Evolutionary conservation across 2,329 filamentous ascomycete species (phyloP).

Genomic region (Diaporthe ilicicola): DNA sequence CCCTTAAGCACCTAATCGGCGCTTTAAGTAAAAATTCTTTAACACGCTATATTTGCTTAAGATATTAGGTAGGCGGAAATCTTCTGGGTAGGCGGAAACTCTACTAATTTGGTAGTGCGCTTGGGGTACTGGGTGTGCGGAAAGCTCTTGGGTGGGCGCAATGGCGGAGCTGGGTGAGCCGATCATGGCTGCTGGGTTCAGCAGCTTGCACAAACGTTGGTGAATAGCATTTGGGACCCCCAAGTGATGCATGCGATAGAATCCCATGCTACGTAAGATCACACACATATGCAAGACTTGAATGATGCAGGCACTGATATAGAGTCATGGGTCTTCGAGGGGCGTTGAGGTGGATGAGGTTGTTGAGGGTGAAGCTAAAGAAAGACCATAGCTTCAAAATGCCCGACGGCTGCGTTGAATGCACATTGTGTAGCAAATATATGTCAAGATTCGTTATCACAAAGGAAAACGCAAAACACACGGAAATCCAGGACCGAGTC

Average conservation of each 20-base stretch:
- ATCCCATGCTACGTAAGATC: background rate
- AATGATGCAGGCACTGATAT: background rate
- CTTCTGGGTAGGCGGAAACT: too few species aligned
- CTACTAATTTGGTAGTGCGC: too few species aligned
- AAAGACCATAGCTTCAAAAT: background rate
- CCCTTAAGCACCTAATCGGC: too few species aligned
- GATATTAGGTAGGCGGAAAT: too few species aligned
- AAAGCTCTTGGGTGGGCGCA: too few species aligned
- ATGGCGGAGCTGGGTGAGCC: too few species aligned
- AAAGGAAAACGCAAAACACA: background rate
- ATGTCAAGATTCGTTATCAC: background rate
- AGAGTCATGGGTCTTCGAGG: background rate
- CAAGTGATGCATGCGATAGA: background rate
- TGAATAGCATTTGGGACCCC: background rate
- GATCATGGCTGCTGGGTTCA: too few species aligned
- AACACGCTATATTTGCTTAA: too few species aligned
- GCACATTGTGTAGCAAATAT: background rate
- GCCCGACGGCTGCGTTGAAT: background rate
- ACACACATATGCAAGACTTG: background rate
- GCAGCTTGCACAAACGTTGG: background rate
- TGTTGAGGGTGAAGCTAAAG: background rate
- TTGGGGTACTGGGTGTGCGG: too few species aligned
- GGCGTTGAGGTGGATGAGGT: background rate
- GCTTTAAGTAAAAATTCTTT: too few species aligned
- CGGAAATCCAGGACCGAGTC: too few species aligned